phyloP scores from a whole-genome alignment of 257 asterid species.

The Nemophila menziesii region DNA sequence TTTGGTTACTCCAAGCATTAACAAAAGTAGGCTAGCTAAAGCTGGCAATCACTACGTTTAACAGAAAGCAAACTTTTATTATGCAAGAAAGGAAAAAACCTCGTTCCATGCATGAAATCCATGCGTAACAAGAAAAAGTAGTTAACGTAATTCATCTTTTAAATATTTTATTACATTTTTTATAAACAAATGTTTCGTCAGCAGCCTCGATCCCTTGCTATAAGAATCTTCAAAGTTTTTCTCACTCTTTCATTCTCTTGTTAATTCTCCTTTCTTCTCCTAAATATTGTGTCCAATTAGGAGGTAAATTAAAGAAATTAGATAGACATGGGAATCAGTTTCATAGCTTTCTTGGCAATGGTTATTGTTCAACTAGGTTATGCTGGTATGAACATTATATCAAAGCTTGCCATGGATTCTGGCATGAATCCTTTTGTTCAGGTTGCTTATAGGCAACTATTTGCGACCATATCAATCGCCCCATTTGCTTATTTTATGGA shows the following conservation, averaged over 20 bases:
- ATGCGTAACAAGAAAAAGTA: slow-evolving; percentile 29
- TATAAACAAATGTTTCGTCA: neutral
- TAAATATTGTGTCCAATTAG: slow-evolving; percentile 8
- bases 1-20: slow-evolving; percentile 33
- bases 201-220: slow-evolving; percentile 1
- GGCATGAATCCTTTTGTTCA: slow-evolving; percentile 92
- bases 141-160: slow-evolving; percentile 2
- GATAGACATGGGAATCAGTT: slow-evolving; percentile 24
- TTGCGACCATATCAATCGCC: slow-evolving; percentile 43
- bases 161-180: slow-evolving; percentile 6
- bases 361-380: slow-evolving; percentile 65
- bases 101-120: slow-evolving; percentile 47
- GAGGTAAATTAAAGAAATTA: slow-evolving; percentile 10
- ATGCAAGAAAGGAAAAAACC: slow-evolving; percentile 27
- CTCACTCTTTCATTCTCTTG: neutral
- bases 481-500: slow-evolving; percentile 76
- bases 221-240: neutral
- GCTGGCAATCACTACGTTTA: slow-evolving; percentile 41
- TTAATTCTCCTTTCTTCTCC: neutral
- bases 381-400: slow-evolving; percentile 76
- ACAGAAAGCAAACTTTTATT: slow-evolving; percentile 47
- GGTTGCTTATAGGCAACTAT: slow-evolving; percentile 79
- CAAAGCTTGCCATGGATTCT: slow-evolving; percentile 80
- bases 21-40: slow-evolving; percentile 6
- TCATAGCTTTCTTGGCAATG: slow-evolving; percentile 51